phyloP scores from a whole-genome alignment of 2,329 filamentous ascomycete genomes.

The Fusarium chaquense region DNA sequence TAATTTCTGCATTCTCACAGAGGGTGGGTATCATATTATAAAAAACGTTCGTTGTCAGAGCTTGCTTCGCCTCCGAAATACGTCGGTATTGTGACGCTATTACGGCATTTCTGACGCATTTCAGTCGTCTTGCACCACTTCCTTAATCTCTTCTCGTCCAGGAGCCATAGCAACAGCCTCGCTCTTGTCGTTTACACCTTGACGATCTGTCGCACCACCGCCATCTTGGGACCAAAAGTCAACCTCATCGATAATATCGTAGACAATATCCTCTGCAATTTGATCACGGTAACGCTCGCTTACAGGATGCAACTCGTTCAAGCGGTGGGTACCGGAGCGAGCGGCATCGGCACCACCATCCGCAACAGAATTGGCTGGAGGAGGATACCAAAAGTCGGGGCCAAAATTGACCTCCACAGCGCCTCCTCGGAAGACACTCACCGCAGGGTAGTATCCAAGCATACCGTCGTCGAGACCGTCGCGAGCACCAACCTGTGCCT shows the following conservation, averaged over 20 bases:
- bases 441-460: slow-evolving; percentile 93
- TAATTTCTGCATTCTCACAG: slow-evolving; percentile 40
- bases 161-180: slow-evolving; percentile 58
- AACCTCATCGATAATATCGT: slow-evolving; percentile 93
- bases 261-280: slow-evolving; percentile 92
- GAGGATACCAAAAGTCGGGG: slow-evolving; percentile 90
- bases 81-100: background rate
- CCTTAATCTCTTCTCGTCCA: slow-evolving; percentile 71
- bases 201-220: slow-evolving; percentile 61
- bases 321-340: slow-evolving; percentile 34
- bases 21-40: slow-evolving; percentile 50
- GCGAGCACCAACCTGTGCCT: slow-evolving; percentile 78
- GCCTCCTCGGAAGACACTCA: slow-evolving; percentile 92
- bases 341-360: slow-evolving; percentile 63
- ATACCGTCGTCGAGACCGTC: slow-evolving; percentile 94
- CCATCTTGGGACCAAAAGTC: slow-evolving; percentile 86
- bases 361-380: slow-evolving; percentile 66
- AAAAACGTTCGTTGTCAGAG: background rate
- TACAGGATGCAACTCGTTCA: slow-evolving; percentile 67
- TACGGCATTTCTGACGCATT: slow-evolving; percentile 10
- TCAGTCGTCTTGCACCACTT: slow-evolving; percentile 73
- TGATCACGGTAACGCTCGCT: slow-evolving; percentile 89
- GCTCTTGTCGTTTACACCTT: slow-evolving; percentile 59
- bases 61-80: background rate
- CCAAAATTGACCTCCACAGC: slow-evolving; percentile 95